phyloP scores from a whole-genome alignment of 1,284 basidiomycete species.

The Microbotryum silenes-acaulis region DNA sequence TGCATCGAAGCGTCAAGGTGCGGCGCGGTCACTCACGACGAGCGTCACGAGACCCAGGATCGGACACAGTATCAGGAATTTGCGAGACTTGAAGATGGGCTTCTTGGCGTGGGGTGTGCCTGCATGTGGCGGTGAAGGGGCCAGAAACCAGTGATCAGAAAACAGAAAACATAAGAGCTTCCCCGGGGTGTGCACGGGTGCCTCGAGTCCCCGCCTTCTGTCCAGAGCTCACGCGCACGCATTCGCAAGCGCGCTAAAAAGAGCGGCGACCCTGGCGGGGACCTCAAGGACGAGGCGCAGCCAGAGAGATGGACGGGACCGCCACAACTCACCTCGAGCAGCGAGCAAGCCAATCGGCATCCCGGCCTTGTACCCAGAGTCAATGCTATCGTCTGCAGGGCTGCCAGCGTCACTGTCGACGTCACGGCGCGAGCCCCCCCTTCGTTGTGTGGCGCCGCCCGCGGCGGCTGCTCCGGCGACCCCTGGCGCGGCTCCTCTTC shows the following conservation, averaged over 20 bases:
- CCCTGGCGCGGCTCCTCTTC: constrained; percentile 2
- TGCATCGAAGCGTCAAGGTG: too few species aligned
- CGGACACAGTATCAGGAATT: constrained; percentile 19
- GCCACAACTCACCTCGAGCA: constrained; percentile 7
- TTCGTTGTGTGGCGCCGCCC: neutral
- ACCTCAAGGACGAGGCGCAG: neutral
- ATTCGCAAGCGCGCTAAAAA: neutral
- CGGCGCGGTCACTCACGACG: constrained; percentile 1
- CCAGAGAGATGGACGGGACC: neutral
- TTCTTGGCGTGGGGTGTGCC: constrained; percentile 28
- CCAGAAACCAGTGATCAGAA: too few species aligned
- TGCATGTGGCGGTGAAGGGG: neutral
- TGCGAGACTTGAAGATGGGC: constrained; percentile 17
- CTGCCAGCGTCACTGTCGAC: neutral
- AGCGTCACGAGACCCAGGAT: constrained; percentile 13
- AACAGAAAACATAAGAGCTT: too few species aligned
- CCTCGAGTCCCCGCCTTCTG: neutral
- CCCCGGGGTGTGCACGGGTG: too few species aligned
- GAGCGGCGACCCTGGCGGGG: neutral
- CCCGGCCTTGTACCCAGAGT: constrained; percentile 12
- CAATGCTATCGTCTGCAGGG: constrained; percentile 5
- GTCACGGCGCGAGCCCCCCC: neutral
- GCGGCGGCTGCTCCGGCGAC: constrained; percentile 3
- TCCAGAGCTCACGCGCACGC: neutral
- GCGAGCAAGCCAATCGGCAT: constrained; percentile 23